Conservation (phyloP, 2,329 filamentous ascomycete genomes). For the Cladophialophora yegresii region DNA sequence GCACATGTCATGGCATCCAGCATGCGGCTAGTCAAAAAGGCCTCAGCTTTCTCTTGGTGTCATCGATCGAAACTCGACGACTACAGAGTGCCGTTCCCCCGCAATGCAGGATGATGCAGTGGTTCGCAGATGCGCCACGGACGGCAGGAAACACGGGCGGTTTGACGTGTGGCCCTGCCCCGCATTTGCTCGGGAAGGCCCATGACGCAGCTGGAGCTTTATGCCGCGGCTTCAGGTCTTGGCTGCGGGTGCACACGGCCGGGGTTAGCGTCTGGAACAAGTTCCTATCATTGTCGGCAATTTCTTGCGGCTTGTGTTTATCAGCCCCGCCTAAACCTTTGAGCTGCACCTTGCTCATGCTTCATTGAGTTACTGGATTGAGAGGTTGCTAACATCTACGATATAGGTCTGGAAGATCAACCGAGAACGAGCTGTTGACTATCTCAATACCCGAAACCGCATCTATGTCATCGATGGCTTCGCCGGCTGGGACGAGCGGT, state of each 20-base stretch:
- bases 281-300: background rate
- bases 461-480: slow-evolving; percentile 98
- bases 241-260: slow-evolving; percentile 26
- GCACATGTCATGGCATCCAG: slow-evolving; percentile 6
- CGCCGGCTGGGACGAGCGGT: slow-evolving; percentile 97
- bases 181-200: slow-evolving; percentile 21
- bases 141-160: slow-evolving; percentile 15
- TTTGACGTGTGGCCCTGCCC: slow-evolving; percentile 21
- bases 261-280: background rate
- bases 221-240: slow-evolving; percentile 19
- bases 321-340: background rate
- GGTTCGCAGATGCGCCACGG: slow-evolving; percentile 16
- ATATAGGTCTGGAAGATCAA: slow-evolving; percentile 97
- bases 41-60: slow-evolving; percentile 1
- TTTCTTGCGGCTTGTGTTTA: slow-evolving; percentile 1
- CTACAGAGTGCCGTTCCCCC: slow-evolving; percentile 13
- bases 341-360: background rate
- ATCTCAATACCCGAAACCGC: slow-evolving; percentile 96
- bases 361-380: background rate
- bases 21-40: background rate
- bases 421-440: slow-evolving; percentile 96
- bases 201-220: slow-evolving; percentile 26
- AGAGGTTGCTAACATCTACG: background rate
- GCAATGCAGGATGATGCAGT: slow-evolving; percentile 15
- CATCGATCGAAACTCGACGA: slow-evolving; percentile 1